These are phyloP conservation scores for Phytophthora tubulina DNA, from an alignment of 352 stramenopile genomes.

Conservation along the genomic window DNA sequence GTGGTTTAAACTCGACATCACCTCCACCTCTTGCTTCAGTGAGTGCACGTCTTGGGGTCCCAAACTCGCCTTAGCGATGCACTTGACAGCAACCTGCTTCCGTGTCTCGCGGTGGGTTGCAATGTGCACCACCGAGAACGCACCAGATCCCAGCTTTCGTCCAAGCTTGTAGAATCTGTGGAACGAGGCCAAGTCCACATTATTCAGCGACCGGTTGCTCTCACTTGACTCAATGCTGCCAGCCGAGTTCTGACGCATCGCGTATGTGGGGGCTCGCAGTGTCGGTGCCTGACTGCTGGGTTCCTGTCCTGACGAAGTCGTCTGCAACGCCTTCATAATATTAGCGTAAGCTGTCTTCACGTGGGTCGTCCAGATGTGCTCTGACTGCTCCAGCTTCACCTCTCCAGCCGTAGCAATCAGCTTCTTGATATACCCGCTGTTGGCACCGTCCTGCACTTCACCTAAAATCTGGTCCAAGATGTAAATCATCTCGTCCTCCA, in stretches of 20 bases:
- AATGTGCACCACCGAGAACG: conserved; percentile 91
- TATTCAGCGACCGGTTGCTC: conserved; percentile 44
- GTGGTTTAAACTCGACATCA: conserved; percentile 78
- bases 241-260: conserved; percentile 55
- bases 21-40: conserved; percentile 76
- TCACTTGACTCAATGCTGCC: conserved; percentile 48
- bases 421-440: conserved; percentile 77
- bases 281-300: conserved; percentile 39
- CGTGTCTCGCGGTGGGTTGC: conserved; percentile 75
- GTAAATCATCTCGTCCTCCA: conserved; percentile 86
- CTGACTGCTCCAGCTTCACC: conserved; percentile 69
- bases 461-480: conserved; percentile 85
- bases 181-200: conserved; percentile 57
- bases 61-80: conserved; percentile 71
- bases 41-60: conserved; percentile 59
- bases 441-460: conserved; percentile 75
- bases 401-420: conserved; percentile 76
- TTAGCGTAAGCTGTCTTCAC: conserved; percentile 81
- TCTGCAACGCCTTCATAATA: conserved; percentile 83
- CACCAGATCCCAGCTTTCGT: conserved; percentile 85
- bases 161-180: conserved; percentile 85
- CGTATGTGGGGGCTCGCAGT: conserved; percentile 40
- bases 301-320: conserved; percentile 38
- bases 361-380: conserved; percentile 71
- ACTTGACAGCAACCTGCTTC: conserved; percentile 87